phyloP scores from a whole-genome alignment of 2,329 filamentous ascomycete species.

The Fusarium neocosmosporiellum region DNA sequence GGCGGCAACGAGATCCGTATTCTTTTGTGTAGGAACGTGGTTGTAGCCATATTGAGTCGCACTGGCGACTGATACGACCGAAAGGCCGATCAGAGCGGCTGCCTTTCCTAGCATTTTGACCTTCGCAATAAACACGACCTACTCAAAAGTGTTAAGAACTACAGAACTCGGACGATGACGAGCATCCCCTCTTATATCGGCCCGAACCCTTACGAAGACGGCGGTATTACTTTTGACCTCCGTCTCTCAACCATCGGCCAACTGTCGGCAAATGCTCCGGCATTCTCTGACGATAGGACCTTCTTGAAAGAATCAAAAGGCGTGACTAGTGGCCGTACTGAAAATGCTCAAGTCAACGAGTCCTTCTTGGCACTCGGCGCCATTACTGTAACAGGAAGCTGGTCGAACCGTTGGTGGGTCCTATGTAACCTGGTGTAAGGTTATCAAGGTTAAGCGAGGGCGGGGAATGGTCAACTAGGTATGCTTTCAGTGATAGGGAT shows the following conservation, averaged over 20 bases:
- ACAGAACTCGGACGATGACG: background rate
- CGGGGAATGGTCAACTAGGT: background rate
- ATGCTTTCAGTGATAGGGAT: background rate
- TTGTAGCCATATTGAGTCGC: slow-evolving; percentile 33
- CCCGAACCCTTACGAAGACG: background rate
- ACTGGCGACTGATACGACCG: slow-evolving; percentile 9
- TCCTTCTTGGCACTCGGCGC: slow-evolving; percentile 27
- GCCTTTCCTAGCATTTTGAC: slow-evolving; percentile 5
- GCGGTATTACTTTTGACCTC: slow-evolving; percentile 29
- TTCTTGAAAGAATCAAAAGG: background rate
- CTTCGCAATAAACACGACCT: too few relatives aligned
- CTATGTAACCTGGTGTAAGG: slow-evolving; percentile 7
- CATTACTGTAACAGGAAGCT: slow-evolving; percentile 34
- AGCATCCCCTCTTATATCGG: slow-evolving; percentile 15
- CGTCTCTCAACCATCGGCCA: background rate
- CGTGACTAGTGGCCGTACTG: background rate
- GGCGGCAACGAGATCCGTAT: slow-evolving; percentile 12
- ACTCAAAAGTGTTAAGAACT: background rate
- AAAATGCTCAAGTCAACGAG: background rate
- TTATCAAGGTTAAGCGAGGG: slow-evolving; percentile 3
- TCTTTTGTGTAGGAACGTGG: slow-evolving; percentile 15
- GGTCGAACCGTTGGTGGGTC: slow-evolving; percentile 10
- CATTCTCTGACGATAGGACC: background rate
- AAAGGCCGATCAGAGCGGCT: slow-evolving; percentile 1
- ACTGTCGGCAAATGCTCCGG: background rate